Percentiles rank a stretch among this genome's conserved stretches.
These are phyloP conservation scores for Solanum clarkiae DNA, from an alignment of 257 asterid species.

Conservation along the genomic window DNA sequence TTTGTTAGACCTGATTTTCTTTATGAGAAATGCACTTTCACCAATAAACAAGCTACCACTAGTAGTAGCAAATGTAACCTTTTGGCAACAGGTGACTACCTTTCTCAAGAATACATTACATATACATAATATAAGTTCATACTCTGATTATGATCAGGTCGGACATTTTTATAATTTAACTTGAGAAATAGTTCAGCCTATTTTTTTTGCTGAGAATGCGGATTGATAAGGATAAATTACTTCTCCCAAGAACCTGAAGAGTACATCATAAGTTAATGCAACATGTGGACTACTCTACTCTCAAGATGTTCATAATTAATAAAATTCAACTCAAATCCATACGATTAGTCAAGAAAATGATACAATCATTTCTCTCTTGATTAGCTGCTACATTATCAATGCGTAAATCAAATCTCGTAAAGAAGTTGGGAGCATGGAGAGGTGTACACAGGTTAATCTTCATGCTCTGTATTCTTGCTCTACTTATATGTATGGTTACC, in stretches of 20 bases:
- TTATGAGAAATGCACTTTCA: not conserved
- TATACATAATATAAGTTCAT: not conserved
- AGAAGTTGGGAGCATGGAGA: constrained; percentile 19
- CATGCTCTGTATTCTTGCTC: constrained; percentile 7
- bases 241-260: not conserved
- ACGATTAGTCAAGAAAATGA: not conserved
- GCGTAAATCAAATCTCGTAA: constrained; percentile 11
- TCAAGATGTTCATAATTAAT: not conserved
- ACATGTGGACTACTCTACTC: not conserved
- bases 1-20: not conserved
- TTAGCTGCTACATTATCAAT: not conserved
- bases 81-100: not conserved
- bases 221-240: not conserved
- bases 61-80: not conserved
- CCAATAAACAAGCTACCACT: not conserved
- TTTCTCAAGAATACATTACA: not conserved
- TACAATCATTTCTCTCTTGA: not conserved
- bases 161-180: not conserved
- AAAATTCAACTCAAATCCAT: not conserved
- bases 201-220: not conserved
- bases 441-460: constrained; percentile 18
- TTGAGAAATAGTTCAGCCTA: not conserved
- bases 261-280: constrained; percentile 2
- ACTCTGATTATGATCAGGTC: not conserved
- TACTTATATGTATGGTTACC: constrained; percentile 20